Evolutionary conservation across 257 asterid species (phyloP).

Genomic region (Solanum neorickii): DNA sequence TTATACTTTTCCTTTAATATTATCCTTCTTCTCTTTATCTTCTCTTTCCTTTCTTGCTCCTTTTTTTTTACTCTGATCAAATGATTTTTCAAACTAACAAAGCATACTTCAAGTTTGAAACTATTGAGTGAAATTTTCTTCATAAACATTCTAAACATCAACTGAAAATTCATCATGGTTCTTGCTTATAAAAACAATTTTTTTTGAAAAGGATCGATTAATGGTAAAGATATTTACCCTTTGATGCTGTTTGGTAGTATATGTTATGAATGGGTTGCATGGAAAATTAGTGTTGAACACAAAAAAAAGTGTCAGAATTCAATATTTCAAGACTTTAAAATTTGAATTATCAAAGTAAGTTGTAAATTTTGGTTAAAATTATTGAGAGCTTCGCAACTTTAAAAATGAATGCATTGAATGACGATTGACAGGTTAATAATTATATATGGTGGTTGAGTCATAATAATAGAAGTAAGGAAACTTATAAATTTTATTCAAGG

Average conservation of each 20-base stretch:
- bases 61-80: neutral
- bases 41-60: neutral
- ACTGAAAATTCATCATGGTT: slow-evolving; percentile 46
- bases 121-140: slow-evolving; percentile 56
- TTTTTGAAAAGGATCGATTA: neutral
- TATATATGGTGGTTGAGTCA: too few species aligned
- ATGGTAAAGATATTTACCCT: neutral
- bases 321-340: too few species aligned
- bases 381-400: too few species aligned
- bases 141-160: slow-evolving; percentile 73
- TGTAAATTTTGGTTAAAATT: too few species aligned
- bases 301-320: too few species aligned
- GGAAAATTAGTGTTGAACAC: too few species aligned
- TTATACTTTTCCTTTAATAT: neutral
- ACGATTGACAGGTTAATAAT: too few species aligned
- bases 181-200: neutral
- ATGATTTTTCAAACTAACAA: slow-evolving; percentile 13
- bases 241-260: too few species aligned
- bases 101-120: slow-evolving; percentile 77
- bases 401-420: too few species aligned
- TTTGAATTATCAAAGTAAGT: too few species aligned
- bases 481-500: neutral
- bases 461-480: too few species aligned
- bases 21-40: neutral
- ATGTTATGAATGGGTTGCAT: too few species aligned